phyloP scores from a whole-genome alignment of 768 basidiomycete species.

The Suillus sp. region DNA sequence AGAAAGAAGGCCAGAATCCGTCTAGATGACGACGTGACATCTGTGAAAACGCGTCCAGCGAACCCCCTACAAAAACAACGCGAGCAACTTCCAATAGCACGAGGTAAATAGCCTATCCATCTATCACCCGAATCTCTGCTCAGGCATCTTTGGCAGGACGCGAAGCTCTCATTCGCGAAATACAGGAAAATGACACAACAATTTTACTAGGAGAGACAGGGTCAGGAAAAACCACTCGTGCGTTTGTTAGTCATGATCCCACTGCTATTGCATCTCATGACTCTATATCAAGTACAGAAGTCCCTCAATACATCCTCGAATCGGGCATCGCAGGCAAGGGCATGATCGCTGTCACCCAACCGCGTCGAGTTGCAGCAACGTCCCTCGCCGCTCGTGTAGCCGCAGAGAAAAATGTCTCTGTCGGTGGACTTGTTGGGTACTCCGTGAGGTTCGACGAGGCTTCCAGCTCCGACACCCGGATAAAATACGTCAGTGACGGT shows the following conservation, averaged over 20 bases:
- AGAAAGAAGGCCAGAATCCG: constrained; percentile 29
- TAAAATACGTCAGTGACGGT: constrained; percentile 97
- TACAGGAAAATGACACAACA: constrained; percentile 77
- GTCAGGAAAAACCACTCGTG: constrained; percentile 98
- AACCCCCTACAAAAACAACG: constrained; percentile 61
- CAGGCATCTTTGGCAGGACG: constrained; percentile 49
- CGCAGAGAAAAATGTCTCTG: constrained; percentile 67
- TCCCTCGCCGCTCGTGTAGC: constrained; percentile 93
- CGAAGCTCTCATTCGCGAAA: constrained; percentile 72
- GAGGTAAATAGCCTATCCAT: constrained; percentile 49
- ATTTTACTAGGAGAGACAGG: constrained; percentile 96
- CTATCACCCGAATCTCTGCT: not conserved
- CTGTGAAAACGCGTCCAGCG: constrained; percentile 13
- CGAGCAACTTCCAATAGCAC: constrained; percentile 74
- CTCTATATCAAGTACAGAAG: constrained; percentile 59
- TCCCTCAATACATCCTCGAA: constrained; percentile 94
- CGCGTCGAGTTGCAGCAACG: constrained; percentile 92
- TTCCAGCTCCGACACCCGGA: constrained; percentile 67
- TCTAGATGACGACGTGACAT: constrained; percentile 24
- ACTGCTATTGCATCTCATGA: constrained; percentile 6
- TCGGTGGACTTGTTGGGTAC: constrained; percentile 89
- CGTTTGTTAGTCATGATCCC: constrained; percentile 37
- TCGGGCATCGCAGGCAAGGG: constrained; percentile 70
- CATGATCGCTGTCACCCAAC: constrained; percentile 92
- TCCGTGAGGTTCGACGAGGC: constrained; percentile 94